These are phyloP conservation scores for Salix brachista DNA, from an alignment of 345 rosid species.

Conservation along the genomic window DNA sequence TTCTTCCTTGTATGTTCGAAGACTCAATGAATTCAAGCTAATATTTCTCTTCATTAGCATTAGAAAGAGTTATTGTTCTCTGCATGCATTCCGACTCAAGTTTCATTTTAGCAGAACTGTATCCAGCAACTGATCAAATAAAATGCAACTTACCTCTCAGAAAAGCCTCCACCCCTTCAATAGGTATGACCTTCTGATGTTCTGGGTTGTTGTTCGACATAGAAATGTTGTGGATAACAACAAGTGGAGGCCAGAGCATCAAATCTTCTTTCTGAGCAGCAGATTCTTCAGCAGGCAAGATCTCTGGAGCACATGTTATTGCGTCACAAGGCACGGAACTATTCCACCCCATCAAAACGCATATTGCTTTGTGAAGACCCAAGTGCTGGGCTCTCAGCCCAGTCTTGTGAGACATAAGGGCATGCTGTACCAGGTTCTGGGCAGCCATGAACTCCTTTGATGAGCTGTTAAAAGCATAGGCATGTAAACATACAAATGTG, in stretches of 20 bases:
- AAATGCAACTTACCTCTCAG: conserved; percentile 36
- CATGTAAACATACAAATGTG: background rate
- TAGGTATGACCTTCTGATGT: conserved; percentile 46
- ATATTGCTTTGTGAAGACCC: conserved; percentile 55
- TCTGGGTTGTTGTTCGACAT: conserved; percentile 42
- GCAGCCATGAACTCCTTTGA: conserved; percentile 53
- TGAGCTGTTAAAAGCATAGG: conserved; percentile 25
- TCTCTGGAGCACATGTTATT: conserved; percentile 38
- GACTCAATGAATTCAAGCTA: background rate
- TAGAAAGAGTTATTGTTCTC: background rate
- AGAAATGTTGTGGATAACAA: conserved; percentile 49
- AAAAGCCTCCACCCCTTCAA: conserved; percentile 46
- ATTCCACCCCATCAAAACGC: conserved; percentile 56
- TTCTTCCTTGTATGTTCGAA: background rate
- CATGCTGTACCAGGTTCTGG: conserved; percentile 46
- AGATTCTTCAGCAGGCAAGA: conserved; percentile 42
- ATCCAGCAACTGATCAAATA: background rate
- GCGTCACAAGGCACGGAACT: conserved; percentile 34
- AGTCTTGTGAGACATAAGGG: conserved; percentile 50
- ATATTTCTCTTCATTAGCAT: background rate
- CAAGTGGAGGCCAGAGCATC: conserved; percentile 51
- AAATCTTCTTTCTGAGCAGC: conserved; percentile 44
- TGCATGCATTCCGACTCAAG: conserved; percentile 1
- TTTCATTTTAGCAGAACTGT: background rate
- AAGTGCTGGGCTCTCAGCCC: conserved; percentile 48